Conservation (phyloP, 441 rosid genomes). For the Lepidium campestre region DNA sequence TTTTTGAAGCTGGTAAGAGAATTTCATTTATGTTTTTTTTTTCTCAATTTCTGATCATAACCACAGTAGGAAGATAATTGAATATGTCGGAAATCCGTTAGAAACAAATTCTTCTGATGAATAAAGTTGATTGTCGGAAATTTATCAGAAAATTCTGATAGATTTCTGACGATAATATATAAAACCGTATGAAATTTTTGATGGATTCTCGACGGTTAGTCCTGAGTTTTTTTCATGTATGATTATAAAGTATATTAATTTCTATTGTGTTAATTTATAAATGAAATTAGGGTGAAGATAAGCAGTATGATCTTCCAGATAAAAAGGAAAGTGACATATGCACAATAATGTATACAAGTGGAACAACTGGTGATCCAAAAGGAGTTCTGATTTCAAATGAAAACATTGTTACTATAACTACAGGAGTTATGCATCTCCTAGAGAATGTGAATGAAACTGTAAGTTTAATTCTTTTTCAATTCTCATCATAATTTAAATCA, state of each 20-base stretch:
- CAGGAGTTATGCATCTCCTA: constrained; percentile 62
- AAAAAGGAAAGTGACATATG: constrained; percentile 73
- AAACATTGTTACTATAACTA: constrained; percentile 65
- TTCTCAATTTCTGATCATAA: neutral
- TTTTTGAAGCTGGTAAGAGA: constrained; percentile 61
- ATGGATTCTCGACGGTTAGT: too few species aligned
- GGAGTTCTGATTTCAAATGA: constrained; percentile 94
- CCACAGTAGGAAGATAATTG: too few species aligned
- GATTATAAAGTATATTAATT: neutral
- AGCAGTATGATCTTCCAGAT: constrained; percentile 66
- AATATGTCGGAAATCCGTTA: too few species aligned
- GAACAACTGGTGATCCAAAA: constrained; percentile 99
- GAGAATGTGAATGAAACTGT: constrained; percentile 65
- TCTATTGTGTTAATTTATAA: neutral
- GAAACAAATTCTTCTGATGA: too few species aligned
- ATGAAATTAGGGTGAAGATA: constrained; percentile 51
- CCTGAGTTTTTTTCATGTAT: neutral
- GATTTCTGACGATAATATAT: too few species aligned
- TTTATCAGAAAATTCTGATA: too few species aligned
- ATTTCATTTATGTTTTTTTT: neutral
- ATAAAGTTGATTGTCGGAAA: too few species aligned
- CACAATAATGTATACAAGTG: constrained; percentile 97
- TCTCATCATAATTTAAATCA: neutral
- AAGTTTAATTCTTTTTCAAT: constrained; percentile 5
- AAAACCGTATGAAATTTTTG: too few species aligned